Evolutionary conservation across 1,284 basidiomycete species (phyloP).

Genomic region (Irpex lacteus): DNA sequence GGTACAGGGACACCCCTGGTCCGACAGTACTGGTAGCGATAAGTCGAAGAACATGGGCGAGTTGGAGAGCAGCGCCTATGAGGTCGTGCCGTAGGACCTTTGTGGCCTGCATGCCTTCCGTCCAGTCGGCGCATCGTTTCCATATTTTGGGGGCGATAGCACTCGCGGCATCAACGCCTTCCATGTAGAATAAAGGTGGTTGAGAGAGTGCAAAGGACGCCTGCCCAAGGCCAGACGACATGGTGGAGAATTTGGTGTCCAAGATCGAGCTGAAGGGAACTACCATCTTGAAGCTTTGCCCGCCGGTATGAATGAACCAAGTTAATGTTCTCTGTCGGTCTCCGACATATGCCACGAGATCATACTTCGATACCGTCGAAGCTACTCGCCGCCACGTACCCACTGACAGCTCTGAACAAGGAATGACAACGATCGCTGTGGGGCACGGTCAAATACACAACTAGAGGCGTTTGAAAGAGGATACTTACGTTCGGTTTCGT

Average conservation of each 20-base stretch:
- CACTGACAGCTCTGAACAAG: slow-evolving; percentile 69
- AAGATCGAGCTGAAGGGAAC: slow-evolving; percentile 65
- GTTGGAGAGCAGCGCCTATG: slow-evolving; percentile 60
- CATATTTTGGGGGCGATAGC: slow-evolving; percentile 37
- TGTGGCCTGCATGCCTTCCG: slow-evolving; percentile 70
- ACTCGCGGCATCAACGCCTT: slow-evolving; percentile 36
- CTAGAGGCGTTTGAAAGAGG: neutral
- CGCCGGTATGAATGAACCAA: slow-evolving; percentile 75
- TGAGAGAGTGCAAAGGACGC: slow-evolving; percentile 62
- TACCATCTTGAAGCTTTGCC: slow-evolving; percentile 80
- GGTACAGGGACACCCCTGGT: slow-evolving; percentile 36
- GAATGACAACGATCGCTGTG: slow-evolving; percentile 69
- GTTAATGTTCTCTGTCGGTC: slow-evolving; percentile 59
- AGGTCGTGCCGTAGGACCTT: slow-evolving; percentile 64
- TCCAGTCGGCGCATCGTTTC: slow-evolving; percentile 75
- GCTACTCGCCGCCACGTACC: slow-evolving; percentile 76
- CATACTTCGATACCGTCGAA: slow-evolving; percentile 49
- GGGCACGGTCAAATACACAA: slow-evolving; percentile 2
- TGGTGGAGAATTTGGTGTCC: slow-evolving; percentile 54
- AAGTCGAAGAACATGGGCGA: slow-evolving; percentile 54
- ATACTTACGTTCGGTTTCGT: slow-evolving; percentile 67
- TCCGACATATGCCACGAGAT: slow-evolving; percentile 73
- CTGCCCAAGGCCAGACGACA: slow-evolving; percentile 52
- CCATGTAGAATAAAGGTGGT: slow-evolving; percentile 67
- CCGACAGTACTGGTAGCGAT: slow-evolving; percentile 38